Conservation (phyloP, 192 early-diverging fungal species). For the Coemansia asiatica region DNA sequence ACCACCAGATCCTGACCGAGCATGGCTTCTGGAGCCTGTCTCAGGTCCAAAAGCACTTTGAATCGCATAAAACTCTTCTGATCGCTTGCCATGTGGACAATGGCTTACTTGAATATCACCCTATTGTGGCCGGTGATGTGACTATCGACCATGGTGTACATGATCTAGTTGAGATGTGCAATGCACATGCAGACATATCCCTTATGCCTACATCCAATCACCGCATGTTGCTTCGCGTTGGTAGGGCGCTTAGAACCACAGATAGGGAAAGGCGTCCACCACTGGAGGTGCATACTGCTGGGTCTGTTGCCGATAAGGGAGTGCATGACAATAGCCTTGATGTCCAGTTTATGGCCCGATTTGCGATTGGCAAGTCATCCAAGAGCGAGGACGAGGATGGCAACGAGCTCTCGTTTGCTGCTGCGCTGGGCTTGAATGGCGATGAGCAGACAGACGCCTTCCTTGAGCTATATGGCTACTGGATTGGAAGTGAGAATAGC, state of each 20-base stretch:
- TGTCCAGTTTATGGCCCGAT: slow-evolving; percentile 30
- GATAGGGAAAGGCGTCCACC: neutral
- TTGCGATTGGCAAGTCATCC: slow-evolving; percentile 8
- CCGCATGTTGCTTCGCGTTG: slow-evolving; percentile 33
- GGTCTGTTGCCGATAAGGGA: slow-evolving; percentile 15
- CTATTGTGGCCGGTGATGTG: slow-evolving; percentile 20
- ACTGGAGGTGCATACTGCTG: slow-evolving; percentile 26
- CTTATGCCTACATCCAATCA: slow-evolving; percentile 23
- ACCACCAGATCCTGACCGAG: slow-evolving; percentile 42
- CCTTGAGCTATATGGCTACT: slow-evolving; percentile 42
- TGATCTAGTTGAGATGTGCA: slow-evolving; percentile 19
- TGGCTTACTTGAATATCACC: slow-evolving; percentile 22
- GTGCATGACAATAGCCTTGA: neutral
- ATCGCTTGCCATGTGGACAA: slow-evolving; percentile 34
- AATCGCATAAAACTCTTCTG: slow-evolving; percentile 4
- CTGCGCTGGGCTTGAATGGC: slow-evolving; percentile 20
- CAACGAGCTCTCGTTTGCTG: slow-evolving; percentile 16
- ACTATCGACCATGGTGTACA: slow-evolving; percentile 26
- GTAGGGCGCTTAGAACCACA: neutral
- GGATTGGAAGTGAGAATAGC: slow-evolving; percentile 9
- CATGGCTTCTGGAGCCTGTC: slow-evolving; percentile 28
- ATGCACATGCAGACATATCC: slow-evolving; percentile 12
- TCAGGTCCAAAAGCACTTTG: slow-evolving; percentile 36
- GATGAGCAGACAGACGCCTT: slow-evolving; percentile 19
- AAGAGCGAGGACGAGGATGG: neutral